These are phyloP conservation scores for Xerocomus potaroensis DNA, from an alignment of 768 basidiomycete genomes.

Conservation along the genomic window DNA sequence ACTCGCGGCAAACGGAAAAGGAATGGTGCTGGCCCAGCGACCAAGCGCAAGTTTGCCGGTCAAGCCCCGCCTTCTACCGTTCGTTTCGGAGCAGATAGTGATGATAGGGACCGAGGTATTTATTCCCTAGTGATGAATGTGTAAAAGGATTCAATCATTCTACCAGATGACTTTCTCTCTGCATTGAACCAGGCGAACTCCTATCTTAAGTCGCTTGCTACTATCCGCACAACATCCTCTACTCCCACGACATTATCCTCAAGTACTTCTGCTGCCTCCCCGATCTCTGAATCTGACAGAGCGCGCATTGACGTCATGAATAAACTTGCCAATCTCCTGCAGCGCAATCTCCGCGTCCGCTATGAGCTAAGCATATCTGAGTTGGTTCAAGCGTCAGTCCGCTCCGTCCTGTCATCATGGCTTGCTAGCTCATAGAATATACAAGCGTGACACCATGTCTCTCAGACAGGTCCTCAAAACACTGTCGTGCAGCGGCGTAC, in stretches of 20 bases:
- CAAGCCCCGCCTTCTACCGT: slow-evolving; percentile 28
- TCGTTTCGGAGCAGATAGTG: slow-evolving; percentile 30
- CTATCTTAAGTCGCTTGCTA: slow-evolving; percentile 53
- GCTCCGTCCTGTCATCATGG: neutral
- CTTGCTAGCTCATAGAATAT: slow-evolving; percentile 8
- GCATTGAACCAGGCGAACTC: slow-evolving; percentile 60
- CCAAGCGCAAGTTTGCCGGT: slow-evolving; percentile 33
- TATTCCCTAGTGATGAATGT: neutral
- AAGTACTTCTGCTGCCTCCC: slow-evolving; percentile 33
- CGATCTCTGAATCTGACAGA: slow-evolving; percentile 43
- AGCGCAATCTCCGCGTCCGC: slow-evolving; percentile 67
- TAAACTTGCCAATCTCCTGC: slow-evolving; percentile 59
- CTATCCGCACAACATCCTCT: slow-evolving; percentile 35
- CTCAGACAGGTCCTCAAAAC: slow-evolving; percentile 67
- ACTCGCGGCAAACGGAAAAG: slow-evolving; percentile 31
- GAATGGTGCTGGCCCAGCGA: slow-evolving; percentile 19
- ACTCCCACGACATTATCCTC: slow-evolving; percentile 36
- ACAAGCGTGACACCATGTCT: slow-evolving; percentile 73
- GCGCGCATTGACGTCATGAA: slow-evolving; percentile 60
- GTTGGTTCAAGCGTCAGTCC: slow-evolving; percentile 68
- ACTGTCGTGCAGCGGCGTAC: slow-evolving; percentile 79
- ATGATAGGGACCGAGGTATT: slow-evolving; percentile 35
- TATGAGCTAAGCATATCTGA: slow-evolving; percentile 71
- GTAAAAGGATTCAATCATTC: slow-evolving; percentile 9
- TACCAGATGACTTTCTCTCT: slow-evolving; percentile 67